These are phyloP conservation scores for Dillenia turbinata DNA, from an alignment of 164 flowering plant species.

Conservation along the genomic window DNA sequence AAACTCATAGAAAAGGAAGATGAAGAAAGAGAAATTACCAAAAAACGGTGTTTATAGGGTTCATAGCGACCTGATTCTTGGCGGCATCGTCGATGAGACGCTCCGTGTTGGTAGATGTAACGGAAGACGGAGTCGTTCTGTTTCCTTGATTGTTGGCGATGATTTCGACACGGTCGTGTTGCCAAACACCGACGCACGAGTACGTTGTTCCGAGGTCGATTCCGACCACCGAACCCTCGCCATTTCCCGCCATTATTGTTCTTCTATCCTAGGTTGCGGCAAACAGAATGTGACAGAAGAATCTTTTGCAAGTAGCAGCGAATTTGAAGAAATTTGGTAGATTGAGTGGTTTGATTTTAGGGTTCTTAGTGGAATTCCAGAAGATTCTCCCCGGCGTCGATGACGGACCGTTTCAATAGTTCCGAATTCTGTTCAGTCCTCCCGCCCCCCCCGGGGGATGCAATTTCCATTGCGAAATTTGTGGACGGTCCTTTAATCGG, in stretches of 20 bases:
- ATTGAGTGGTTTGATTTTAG: not conserved
- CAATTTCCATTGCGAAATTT: too few species aligned
- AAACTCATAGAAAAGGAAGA: too few species aligned
- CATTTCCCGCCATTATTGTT: constrained; percentile 34
- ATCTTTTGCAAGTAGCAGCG: not conserved
- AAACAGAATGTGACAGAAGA: not conserved
- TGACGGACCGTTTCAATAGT: too few species aligned
- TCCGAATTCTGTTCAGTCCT: too few species aligned
- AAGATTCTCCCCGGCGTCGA: not conserved
- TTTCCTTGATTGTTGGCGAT: constrained; percentile 51
- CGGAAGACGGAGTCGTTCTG: constrained; percentile 52
- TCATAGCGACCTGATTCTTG: constrained; percentile 54
- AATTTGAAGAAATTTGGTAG: not conserved
- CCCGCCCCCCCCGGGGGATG: too few species aligned
- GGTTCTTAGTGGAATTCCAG: not conserved
- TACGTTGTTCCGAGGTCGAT: constrained; percentile 52
- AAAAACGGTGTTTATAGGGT: constrained; percentile 58
- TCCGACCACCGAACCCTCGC: constrained; percentile 52
- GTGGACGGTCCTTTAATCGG: too few species aligned
- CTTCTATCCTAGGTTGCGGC: not conserved
- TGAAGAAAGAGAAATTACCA: constrained; percentile 21
- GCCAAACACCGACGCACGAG: constrained; percentile 52
- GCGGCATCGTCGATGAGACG: constrained; percentile 54
- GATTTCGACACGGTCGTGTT: constrained; percentile 45
- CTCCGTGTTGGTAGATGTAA: constrained; percentile 43